Evolutionary conservation across 75 land plant genomes (phyloP), one percentile per base, ranked within the genome.

Genomic region (Cryptomeria japonica): DNA sequence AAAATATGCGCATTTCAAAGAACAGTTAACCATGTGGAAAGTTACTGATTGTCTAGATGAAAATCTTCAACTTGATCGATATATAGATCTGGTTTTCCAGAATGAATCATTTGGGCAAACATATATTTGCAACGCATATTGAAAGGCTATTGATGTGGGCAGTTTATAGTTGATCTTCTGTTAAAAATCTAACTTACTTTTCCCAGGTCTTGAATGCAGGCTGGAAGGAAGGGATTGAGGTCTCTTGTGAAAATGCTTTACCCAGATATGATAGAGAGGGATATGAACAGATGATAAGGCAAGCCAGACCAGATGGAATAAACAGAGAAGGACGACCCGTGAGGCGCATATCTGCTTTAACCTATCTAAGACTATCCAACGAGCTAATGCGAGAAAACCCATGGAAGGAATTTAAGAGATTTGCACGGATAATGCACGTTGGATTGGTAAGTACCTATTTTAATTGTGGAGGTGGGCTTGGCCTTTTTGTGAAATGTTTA

Each of bases 191-290:
- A 18, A 55, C 19, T 2, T 55, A 46, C 19, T 55, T 15, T 55
- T 37, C 38, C 38, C 89, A 92, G 93, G 95, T 94, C 42, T 86
- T 94, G 31, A 94, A 95, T 88, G 92, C 73, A 15, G 93, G 90
- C 9, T 93, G 94, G 95, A 90, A 91, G 61, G 95, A 95, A 84
- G 88, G 87, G 12, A 90, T 95, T 83, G 90, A 93, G 78, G 92
- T 94, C 15, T 91, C 93, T 28, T 93, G 94, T 44, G 96, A 95
- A 87, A 96, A 95, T 86, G 95, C 95, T 42, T 89, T 95, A 3
- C 77, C 93, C 28, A 88, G 93, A 79, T 93, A 93, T 84, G 96
- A 95, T 61, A 9, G 83, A n/a, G 77, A 58, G 0, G 96, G 84
- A 32, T 93, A 93, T 36, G 90, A 93, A 72, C 96, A 91, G 80